Conservation (phyloP, 2,329 filamentous ascomycete species). For the Penicillium sp. region DNA sequence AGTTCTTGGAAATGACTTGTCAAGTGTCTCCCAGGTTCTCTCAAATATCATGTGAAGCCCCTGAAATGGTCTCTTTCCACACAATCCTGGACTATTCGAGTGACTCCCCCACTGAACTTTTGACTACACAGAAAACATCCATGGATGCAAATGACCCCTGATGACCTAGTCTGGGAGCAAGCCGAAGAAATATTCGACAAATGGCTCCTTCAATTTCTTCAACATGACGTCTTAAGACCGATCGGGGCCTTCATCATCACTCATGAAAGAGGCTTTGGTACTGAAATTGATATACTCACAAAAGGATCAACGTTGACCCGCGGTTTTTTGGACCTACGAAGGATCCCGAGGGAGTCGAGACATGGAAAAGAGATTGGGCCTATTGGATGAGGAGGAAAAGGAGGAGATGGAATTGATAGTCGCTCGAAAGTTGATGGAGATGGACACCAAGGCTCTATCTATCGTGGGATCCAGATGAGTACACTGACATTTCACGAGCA, state of each 20-base stretch:
- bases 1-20: background rate
- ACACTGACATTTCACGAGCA: background rate
- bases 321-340: background rate
- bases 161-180: no score
- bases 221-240: background rate
- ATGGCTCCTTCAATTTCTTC: background rate
- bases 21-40: no score
- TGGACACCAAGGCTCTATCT: background rate
- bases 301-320: background rate
- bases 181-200: background rate
- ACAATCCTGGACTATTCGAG: no score
- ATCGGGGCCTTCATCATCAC: background rate
- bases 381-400: slow-evolving; percentile 1
- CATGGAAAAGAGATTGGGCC: background rate
- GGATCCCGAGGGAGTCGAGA: no score
- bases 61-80: no score
- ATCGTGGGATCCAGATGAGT: background rate
- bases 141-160: no score
- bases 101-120: no score
- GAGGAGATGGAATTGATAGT: slow-evolving; percentile 7
- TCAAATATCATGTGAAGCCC: no score
- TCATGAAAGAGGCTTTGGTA: background rate
- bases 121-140: no score
- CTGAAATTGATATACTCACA: background rate
- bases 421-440: background rate